Evolutionary conservation across 2,329 filamentous ascomycete genomes (phyloP), one percentile per base, ranked within the genome.

Genomic region (Cytospora chrysosperma): DNA sequence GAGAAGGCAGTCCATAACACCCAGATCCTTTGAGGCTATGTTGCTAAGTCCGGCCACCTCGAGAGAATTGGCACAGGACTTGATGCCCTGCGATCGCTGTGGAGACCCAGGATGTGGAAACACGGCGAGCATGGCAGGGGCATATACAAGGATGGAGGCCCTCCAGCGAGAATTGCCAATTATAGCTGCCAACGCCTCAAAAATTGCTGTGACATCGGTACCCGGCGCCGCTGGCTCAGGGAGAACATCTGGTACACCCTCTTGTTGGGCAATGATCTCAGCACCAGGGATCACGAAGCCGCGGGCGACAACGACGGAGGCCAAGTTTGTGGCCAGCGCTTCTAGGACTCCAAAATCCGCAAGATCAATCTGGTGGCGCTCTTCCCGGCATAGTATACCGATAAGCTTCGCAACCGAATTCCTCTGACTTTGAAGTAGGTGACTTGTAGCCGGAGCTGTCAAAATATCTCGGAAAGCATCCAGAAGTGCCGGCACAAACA

Each of bases 131-230:
- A 93, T 85, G 0, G 86, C 83, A 1, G 88, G 88, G 1, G 89
- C 89, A 64, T 85, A 88, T 51, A 89, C 76, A 56, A 91, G 82
- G 69, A 91, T 85, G 67, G 88, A 88, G 12, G 91, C 88, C 61
- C 92, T 86, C 74, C 89, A 91, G 68, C 88, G 89, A 0, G 94
- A 97, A 70, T 91, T 86, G 65, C 88, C 85, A 56, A 97, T 85
- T 55, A 97, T 89, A 53, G 88, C 84, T 24, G 88, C 84, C 57
- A 96, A 85, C 0, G 93, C 91, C 66, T 92, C 88, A 8, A 98
- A 77, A 21, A 97, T 84, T 12, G 87, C 86, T 1, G 87, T 82
- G 47, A 96, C 76, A 65, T 84, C 85, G 28, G 85, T 80, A 19
- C 78, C 79, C 17, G 81, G 77, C 2, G 85, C 82, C 9, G 90